phyloP scores from a whole-genome alignment of 2,329 filamentous ascomycete species.

The Cytospora piceicola region DNA sequence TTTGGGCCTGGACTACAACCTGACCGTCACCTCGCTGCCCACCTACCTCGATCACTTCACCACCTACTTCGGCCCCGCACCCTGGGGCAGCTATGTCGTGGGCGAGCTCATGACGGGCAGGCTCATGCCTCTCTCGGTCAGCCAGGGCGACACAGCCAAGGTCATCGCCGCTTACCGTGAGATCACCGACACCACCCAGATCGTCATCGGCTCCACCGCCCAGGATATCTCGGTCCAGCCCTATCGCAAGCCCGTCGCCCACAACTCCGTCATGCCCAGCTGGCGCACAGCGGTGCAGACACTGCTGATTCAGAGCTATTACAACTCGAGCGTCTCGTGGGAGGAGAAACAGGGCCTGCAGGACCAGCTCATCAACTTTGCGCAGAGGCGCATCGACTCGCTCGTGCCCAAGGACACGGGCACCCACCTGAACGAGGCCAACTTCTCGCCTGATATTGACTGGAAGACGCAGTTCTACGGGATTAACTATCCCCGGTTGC shows the following conservation, averaged over 20 bases:
- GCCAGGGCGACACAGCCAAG: too few relatives aligned
- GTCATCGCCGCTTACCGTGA: too few relatives aligned
- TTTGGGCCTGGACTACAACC: too few relatives aligned
- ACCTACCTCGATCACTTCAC: too few relatives aligned
- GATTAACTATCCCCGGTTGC: constrained; percentile 35
- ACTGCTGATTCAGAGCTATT: constrained; percentile 24
- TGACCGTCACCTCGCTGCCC: too few relatives aligned
- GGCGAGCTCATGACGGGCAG: too few relatives aligned
- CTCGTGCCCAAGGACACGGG: constrained; percentile 30
- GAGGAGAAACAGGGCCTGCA: constrained; percentile 34
- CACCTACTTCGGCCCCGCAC: too few relatives aligned
- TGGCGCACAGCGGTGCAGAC: constrained; percentile 43
- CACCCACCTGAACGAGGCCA: constrained; percentile 40
- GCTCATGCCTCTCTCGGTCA: too few relatives aligned
- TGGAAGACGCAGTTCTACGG: constrained; percentile 39
- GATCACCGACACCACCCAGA: neutral
- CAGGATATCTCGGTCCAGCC: too few relatives aligned
- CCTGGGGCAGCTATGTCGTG: too few relatives aligned
- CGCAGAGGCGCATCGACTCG: constrained; percentile 36
- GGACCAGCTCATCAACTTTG: constrained; percentile 31
- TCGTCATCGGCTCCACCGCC: too few relatives aligned
- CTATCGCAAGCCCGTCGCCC: neutral
- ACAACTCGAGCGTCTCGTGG: constrained; percentile 23
- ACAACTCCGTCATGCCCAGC: constrained; percentile 43
- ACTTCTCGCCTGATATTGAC: constrained; percentile 38